Percentiles rank a stretch among this genome's conserved stretches.
phyloP scores from a whole-genome alignment of 179 eudicot species.

The Gypsophila paniculata region DNA sequence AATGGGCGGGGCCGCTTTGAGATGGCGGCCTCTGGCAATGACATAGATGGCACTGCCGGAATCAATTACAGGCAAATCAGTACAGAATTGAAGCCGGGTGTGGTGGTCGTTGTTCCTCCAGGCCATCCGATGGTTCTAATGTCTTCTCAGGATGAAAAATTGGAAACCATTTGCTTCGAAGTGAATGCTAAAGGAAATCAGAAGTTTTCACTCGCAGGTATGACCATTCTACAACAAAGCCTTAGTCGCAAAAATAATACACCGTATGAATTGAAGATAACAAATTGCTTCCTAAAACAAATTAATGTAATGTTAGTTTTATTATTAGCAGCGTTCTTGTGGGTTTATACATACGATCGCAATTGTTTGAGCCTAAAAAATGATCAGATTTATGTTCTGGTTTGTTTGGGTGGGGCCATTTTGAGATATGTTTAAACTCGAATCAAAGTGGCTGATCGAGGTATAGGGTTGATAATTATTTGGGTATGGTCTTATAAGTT shows the following conservation, averaged over 20 bases:
- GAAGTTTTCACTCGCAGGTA: constrained; percentile 17
- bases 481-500: too few relatives aligned
- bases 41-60: neutral
- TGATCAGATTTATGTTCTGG: too few relatives aligned
- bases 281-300: too few relatives aligned
- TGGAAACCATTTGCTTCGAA: constrained; percentile 18
- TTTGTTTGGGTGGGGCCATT: too few relatives aligned
- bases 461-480: too few relatives aligned
- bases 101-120: constrained; percentile 17
- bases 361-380: too few relatives aligned
- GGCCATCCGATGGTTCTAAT: constrained; percentile 20
- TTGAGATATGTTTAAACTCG: too few relatives aligned
- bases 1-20: constrained; percentile 13
- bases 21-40: neutral
- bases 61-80: constrained; percentile 9
- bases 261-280: too few relatives aligned
- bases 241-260: constrained; percentile 6
- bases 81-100: constrained; percentile 7
- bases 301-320: too few relatives aligned
- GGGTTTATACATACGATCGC: too few relatives aligned
- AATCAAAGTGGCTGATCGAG: too few relatives aligned
- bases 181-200: constrained; percentile 21
- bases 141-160: constrained; percentile 10
- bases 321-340: too few relatives aligned
- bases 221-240: neutral